Evolutionary conservation across 2,329 filamentous ascomycete genomes (phyloP), one percentile per base, ranked within the genome.

Genomic region (Penicillium janthinellum): DNA sequence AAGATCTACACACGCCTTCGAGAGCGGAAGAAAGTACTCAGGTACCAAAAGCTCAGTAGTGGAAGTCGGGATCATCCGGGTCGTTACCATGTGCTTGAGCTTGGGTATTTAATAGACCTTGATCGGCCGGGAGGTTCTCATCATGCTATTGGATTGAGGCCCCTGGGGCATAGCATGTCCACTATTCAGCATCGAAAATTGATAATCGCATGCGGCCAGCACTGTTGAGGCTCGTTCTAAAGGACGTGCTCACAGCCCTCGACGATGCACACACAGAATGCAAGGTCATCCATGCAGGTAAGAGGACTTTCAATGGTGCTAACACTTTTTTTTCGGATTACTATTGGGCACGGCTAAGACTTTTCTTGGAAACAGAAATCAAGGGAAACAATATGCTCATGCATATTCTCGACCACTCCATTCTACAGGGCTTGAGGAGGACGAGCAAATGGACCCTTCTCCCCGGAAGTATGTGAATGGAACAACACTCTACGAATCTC

Each of bases 271-370:
- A 63, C 41, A 61, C 56, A 14, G 48, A 60, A 25, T 54, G 50
- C 28, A 54, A 57, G 52, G 50, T 60, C 35, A 60, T 63, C 25
- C 57, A 60, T 49, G 60, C 57, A 4, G 60, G 57, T 63, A 55
- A 51, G 70, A 47, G 10, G 77, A 81, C 31, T 80, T 7, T 15
- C 11, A 35, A 69, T 5, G 14, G 17, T 44, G 10, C n/a, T 44
- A 44, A 11, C 12, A n/a, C 41, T 44, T 10, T 17, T 20, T 5
- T 20, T 44, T 11, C 17, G 11, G 25, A 17, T 37, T 37, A 11
- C 34, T 37, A 37, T 37, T 6, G 28, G 28, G 28, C 28, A 28
- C 5, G 28, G 28, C 28, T 28, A 28, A 28, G 28, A 28, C 4
- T 5, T 28, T 28, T 28, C 28, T 28, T 28, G 28, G 28, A 28